Percentiles rank a stretch among this genome's conserved stretches.
These are phyloP conservation scores for Cordyceps farinosa DNA, from an alignment of 2,329 filamentous ascomycete genomes.

Conservation along the genomic window DNA sequence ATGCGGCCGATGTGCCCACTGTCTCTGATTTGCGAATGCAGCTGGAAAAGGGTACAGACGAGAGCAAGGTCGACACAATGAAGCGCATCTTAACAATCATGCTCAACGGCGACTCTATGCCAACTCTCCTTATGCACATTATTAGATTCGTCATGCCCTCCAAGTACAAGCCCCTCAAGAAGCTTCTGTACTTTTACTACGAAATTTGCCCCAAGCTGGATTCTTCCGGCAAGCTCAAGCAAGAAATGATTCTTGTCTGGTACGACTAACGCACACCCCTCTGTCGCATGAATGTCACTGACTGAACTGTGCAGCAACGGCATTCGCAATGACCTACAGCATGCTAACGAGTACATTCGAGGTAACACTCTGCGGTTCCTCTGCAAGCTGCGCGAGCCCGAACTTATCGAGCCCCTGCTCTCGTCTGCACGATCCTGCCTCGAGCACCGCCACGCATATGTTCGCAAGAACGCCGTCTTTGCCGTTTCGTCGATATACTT, in stretches of 20 bases:
- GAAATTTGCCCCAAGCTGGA: slow-evolving; percentile 98
- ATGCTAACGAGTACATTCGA: slow-evolving; percentile 96
- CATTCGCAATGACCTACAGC: slow-evolving; percentile 94
- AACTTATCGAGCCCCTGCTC: slow-evolving; percentile 92
- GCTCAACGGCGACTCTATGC: slow-evolving; percentile 97
- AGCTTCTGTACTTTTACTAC: slow-evolving; percentile 98
- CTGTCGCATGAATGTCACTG: slow-evolving; percentile 3
- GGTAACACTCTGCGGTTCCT: slow-evolving; percentile 98
- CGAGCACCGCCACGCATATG: slow-evolving; percentile 94
- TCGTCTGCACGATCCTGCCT: slow-evolving; percentile 89
- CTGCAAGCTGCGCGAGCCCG: slow-evolving; percentile 90
- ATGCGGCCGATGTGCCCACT: slow-evolving; percentile 85
- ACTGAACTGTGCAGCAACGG: slow-evolving; percentile 66
- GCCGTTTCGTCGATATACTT: slow-evolving; percentile 89
- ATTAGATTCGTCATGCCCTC: slow-evolving; percentile 99
- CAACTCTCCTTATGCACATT: slow-evolving; percentile 96
- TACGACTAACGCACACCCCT: slow-evolving; percentile 35
- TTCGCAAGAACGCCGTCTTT: slow-evolving; percentile 96
- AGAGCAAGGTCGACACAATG: slow-evolving; percentile 92
- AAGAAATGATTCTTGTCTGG: slow-evolving; percentile 99
- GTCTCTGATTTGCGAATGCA: slow-evolving; percentile 89
- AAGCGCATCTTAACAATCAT: slow-evolving; percentile 94
- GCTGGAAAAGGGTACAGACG: slow-evolving; percentile 90
- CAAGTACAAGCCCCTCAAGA: slow-evolving; percentile 94
- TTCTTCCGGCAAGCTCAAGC: slow-evolving; percentile 87